Evolutionary conservation across 371 early-diverging fungal genomes (phyloP), one percentile per base, ranked within the genome.

Genomic region (Saksenaea vasiformis): DNA sequence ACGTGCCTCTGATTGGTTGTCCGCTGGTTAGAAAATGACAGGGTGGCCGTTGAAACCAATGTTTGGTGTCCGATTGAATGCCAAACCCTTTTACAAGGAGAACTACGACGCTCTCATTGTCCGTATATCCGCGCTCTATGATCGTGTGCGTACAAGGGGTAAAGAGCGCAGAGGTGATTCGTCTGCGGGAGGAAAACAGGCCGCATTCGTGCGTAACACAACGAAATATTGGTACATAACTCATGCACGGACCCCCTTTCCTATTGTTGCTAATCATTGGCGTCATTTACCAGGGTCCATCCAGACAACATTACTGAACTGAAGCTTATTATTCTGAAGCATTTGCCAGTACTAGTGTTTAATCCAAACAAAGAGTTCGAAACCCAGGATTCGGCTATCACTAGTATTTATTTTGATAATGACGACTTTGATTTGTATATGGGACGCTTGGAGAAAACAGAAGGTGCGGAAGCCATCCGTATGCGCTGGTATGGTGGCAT

Each of bases 401-500:
- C 95, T 8, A 94, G 96, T 67, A 90, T 99, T n/a, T 99, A 99
- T 80, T 94, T 93, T 73, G 99, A 99, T 71, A 99, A 96, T 70
- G 91, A 93, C 22, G 77, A 86, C 10, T 94, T 98, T 72, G 95
- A 97, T 54, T 85, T 99, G 37, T 99, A 99, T 72, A 85, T 85
- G 64, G 95, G 94, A 31, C 92, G 99, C 59, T 78, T 99, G 28
- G 95, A 96, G 61, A 97, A 97, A 78, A 85, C 87, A 37, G 97
- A 98, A 66, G 95, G 95, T 24, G 98, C 98, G 19, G 91, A 98
- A 61, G 94, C 95, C 13, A 90, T 96, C 31, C 91, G 94, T 69
- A 85, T 99, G 77, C 90, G 99, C 27, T 99, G 98, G 98, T 99
- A 99, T 76, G 98, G 97, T 66, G 91, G 91, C 60, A 91, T 90